These are phyloP conservation scores for Carex sylvatica DNA, from an alignment of 202 grass and related monocot genomes.

Conservation along the genomic window DNA sequence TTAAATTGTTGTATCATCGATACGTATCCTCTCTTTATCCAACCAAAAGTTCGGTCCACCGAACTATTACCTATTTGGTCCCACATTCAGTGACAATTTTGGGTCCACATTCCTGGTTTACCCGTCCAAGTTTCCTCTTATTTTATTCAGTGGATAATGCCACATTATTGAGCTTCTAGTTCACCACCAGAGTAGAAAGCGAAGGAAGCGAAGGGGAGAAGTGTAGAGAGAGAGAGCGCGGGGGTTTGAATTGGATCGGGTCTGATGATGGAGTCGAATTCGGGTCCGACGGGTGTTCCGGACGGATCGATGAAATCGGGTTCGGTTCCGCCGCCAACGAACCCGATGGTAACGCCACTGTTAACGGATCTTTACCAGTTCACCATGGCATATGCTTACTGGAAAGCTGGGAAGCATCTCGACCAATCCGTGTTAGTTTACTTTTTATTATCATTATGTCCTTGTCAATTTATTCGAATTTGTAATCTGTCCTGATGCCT, in stretches of 20 bases:
- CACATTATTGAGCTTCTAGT: background rate
- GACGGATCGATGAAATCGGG: constrained; percentile 9
- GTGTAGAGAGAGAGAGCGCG: background rate
- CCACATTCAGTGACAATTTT: too few relatives aligned
- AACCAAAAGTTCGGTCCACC: too few relatives aligned
- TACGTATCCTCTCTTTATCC: too few relatives aligned
- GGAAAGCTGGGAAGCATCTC: constrained; percentile 92
- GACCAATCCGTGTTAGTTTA: constrained; percentile 64
- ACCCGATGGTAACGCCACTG: constrained; percentile 91
- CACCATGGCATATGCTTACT: constrained; percentile 97
- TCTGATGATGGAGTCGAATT: constrained; percentile 25
- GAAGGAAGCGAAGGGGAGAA: too few relatives aligned
- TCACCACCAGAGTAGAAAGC: background rate
- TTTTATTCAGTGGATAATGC: background rate
- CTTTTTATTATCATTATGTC: background rate
- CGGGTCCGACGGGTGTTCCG: background rate
- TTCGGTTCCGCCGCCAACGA: constrained; percentile 39
- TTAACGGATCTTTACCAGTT: constrained; percentile 97
- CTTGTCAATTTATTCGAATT: background rate
- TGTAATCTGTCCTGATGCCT: background rate
- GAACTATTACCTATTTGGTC: too few relatives aligned
- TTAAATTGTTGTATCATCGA: too few relatives aligned
- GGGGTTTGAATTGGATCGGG: background rate
- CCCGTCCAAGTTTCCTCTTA: too few relatives aligned
- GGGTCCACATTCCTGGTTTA: too few relatives aligned